A percentile compares a stretch with the other conserved stretches of the same genome.
phyloP scores from a whole-genome alignment of 1,284 basidiomycete species.

The Rhodofomes roseus region DNA sequence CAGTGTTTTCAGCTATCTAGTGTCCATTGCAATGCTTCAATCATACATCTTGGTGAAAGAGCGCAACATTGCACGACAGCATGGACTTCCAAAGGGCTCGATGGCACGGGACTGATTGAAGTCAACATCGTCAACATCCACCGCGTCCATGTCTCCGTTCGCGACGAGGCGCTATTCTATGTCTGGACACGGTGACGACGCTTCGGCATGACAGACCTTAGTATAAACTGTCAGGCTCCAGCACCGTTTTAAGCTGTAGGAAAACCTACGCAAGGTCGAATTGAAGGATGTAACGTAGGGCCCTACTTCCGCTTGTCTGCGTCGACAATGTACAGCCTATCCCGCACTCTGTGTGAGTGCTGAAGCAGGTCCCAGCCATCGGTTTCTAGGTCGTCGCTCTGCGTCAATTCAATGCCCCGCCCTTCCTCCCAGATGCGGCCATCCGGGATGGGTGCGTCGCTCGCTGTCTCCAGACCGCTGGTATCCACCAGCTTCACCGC shows the following conservation, averaged over 20 bases:
- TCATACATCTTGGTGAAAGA: no score
- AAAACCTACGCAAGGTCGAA: background rate
- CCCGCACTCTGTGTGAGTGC: conserved; percentile 44
- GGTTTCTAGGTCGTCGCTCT: conserved; percentile 12
- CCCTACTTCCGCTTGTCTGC: conserved; percentile 30
- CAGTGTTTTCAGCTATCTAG: background rate
- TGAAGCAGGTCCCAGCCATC: conserved; percentile 43
- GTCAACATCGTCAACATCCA: no score
- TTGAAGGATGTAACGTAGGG: background rate
- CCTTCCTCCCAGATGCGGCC: conserved; percentile 42
- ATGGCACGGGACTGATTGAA: no score
- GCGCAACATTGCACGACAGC: no score
- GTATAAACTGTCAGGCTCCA: background rate
- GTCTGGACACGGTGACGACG: no score
- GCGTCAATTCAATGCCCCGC: conserved; percentile 29
- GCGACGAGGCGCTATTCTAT: no score
- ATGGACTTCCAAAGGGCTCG: no score
- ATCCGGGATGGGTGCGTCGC: conserved; percentile 34
- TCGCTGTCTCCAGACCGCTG: conserved; percentile 13
- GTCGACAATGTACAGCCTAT: conserved; percentile 45
- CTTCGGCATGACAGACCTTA: no score
- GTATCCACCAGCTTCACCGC: conserved; percentile 67
- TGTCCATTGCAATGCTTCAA: no score
- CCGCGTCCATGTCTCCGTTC: no score
- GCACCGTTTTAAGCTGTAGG: background rate